Percentiles rank a stretch among this genome's conserved stretches.
phyloP scores from a whole-genome alignment of 106 monocot species.

The Phalaenopsis aphrodite region DNA sequence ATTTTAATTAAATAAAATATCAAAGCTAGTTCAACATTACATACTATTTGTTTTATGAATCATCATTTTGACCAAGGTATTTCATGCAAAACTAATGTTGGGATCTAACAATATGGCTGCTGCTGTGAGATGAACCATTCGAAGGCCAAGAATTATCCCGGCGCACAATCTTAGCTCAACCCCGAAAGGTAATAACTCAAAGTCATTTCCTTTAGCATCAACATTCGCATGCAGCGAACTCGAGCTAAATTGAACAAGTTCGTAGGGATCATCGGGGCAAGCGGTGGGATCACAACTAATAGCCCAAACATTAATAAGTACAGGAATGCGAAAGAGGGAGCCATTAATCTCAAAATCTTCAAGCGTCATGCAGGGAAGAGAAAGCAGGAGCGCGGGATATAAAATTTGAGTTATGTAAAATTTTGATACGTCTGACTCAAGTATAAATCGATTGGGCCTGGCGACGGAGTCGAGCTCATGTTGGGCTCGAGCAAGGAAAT shows the following conservation, averaged over 20 bases:
- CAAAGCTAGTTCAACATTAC: no score
- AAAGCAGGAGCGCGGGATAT: slow-evolving; percentile 30
- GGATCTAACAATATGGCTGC: slow-evolving; percentile 23
- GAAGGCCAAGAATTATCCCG: slow-evolving; percentile 29
- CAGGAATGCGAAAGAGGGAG: slow-evolving; percentile 16
- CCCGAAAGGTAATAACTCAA: slow-evolving; percentile 38
- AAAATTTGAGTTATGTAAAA: no score
- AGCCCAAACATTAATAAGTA: slow-evolving; percentile 42
- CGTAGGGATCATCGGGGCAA: slow-evolving; percentile 24
- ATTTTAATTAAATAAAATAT: no score
- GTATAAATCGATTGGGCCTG: slow-evolving; percentile 22
- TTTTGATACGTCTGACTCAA: slow-evolving; percentile 27
- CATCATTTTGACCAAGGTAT: no score
- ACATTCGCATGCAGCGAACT: slow-evolving; percentile 8
- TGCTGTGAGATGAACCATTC: slow-evolving; percentile 30
- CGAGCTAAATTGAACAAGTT: slow-evolving; percentile 23
- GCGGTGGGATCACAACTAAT: slow-evolving; percentile 19
- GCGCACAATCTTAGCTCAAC: slow-evolving; percentile 32
- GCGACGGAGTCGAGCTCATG: slow-evolving; percentile 27
- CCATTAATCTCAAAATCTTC: slow-evolving; percentile 25
- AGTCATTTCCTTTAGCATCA: slow-evolving; percentile 31
- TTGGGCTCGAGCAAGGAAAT: slow-evolving; percentile 24
- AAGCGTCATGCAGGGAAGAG: slow-evolving; percentile 23
- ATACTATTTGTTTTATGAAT: no score
- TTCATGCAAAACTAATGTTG: no score